Evolutionary conservation across 768 basidiomycete genomes (phyloP).

Genomic region (Terana coerulea): DNA sequence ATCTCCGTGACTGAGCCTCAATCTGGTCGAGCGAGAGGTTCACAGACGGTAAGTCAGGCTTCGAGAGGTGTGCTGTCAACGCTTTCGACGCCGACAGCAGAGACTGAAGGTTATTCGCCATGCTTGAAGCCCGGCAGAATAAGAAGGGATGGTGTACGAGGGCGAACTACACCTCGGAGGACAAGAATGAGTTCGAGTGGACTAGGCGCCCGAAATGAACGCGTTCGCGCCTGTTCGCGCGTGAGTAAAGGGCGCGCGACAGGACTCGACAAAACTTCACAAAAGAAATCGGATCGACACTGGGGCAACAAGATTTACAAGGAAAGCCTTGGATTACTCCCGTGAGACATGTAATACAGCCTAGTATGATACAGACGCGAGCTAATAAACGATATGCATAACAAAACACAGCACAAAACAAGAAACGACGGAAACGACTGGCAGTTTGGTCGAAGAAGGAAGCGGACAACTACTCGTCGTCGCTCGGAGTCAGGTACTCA

Average conservation of each 20-base stretch:
- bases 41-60: constrained; percentile 83
- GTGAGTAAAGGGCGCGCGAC: too few relatives aligned
- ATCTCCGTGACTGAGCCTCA: constrained; percentile 84
- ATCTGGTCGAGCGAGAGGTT: constrained; percentile 92
- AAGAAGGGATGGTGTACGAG: not conserved
- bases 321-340: not conserved
- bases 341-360: not conserved
- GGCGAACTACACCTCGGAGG: not conserved
- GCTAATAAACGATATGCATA: not conserved
- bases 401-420: not conserved
- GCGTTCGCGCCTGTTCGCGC: not conserved
- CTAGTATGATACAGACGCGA: constrained; percentile 7
- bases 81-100: constrained; percentile 66
- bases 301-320: too few relatives aligned
- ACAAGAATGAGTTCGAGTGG: not conserved
- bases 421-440: not conserved
- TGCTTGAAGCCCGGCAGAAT: too few relatives aligned
- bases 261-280: too few relatives aligned
- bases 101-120: constrained; percentile 59
- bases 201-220: not conserved
- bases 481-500: constrained; percentile 63
- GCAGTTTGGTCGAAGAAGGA: not conserved
- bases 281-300: too few relatives aligned
- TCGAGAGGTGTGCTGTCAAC: constrained; percentile 72
- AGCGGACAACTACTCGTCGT: constrained; percentile 50